Evolutionary conservation across 768 basidiomycete species (phyloP), one percentile per base, ranked within the genome.

Genomic region (Macrocybe gigantea): DNA sequence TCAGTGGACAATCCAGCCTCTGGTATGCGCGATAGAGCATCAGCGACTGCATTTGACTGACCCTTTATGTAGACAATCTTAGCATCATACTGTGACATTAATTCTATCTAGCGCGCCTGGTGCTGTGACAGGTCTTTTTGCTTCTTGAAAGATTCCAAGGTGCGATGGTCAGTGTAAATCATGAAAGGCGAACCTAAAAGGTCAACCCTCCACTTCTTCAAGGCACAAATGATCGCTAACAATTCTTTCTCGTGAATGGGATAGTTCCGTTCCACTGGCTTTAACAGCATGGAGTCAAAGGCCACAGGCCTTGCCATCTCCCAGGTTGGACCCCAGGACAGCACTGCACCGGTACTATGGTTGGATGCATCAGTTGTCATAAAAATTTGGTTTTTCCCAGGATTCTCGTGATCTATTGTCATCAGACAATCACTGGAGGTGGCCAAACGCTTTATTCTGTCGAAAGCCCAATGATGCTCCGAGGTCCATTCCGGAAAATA

Each of bases 201-300:
- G 47, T 64, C 60, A 6, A 53, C 48, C 5, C 56, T 38, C 63
- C 65, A 71, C 33, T 58, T 54, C 9, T 56, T 40, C 0, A 66
- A 49, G 0, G 64, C 65, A 1, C 61, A 48, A 0, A 74, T 52
- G 3, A 74, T 69, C 0, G 66, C 66, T 1, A 71, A 49, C 5
- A 72, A 44, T 46, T 71, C 64, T 47, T 64, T 60, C 47, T 71
- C 60, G 43, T 70, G 67, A 0, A 63, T 33, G 4, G 49, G 49
- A 31, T 50, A 46, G 22, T 53, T 33, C 34, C 41, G 22, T 41
- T 51, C 41, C 37, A 44, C 49, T 5, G 43, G 43, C 37, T 45
- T 45, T 31, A 50, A 50, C 13, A 34, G 33, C 31, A 29, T 22
- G 12, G 42, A 45, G 35, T 52, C 48, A 38, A 49, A 52, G 0